Evolutionary conservation across 2,329 filamentous ascomycete species (phyloP).

Genomic region (Aspergillus ruber): DNA sequence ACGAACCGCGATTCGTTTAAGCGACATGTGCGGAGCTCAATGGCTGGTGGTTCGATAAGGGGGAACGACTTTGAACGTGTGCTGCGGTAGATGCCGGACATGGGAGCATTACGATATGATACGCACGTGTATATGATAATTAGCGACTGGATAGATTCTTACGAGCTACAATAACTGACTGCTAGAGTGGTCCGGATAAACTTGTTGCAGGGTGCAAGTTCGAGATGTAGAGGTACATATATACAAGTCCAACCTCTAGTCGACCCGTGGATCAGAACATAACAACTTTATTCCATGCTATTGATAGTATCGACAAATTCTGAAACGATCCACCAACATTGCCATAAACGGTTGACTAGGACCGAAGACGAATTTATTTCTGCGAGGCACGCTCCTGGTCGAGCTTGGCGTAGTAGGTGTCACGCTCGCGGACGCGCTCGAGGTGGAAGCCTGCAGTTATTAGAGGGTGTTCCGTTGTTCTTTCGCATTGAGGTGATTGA

Average conservation of each 20-base stretch:
- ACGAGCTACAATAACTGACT: constrained; percentile 2
- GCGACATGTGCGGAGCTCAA: constrained; percentile 76
- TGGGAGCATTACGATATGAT: not conserved
- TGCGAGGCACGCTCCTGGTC: constrained; percentile 53
- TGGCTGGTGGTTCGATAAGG: constrained; percentile 72
- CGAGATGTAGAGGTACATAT: no score
- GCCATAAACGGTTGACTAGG: not conserved
- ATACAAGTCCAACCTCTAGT: no score
- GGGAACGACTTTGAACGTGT: constrained; percentile 72
- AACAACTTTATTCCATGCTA: not conserved
- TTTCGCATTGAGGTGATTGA: not conserved
- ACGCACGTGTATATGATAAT: constrained; percentile 23
- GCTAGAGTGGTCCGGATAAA: not conserved
- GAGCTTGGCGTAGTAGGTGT: constrained; percentile 58
- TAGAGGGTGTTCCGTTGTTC: not conserved
- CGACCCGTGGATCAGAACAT: not conserved
- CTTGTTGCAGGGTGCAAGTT: no score
- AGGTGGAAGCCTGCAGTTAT: constrained; percentile 54
- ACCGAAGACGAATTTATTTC: constrained; percentile 5
- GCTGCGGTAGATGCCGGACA: constrained; percentile 49
- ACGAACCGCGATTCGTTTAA: constrained; percentile 82
- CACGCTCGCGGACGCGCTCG: constrained; percentile 56
- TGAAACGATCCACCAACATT: no score
- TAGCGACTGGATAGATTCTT: constrained; percentile 28
- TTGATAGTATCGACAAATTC: not conserved